Percentiles rank a stretch among this genome's conserved stretches.
These are phyloP conservation scores for Stagonosporopsis cucurbitacearum DNA, from an alignment of 2,329 filamentous ascomycete species.

Conservation along the genomic window DNA sequence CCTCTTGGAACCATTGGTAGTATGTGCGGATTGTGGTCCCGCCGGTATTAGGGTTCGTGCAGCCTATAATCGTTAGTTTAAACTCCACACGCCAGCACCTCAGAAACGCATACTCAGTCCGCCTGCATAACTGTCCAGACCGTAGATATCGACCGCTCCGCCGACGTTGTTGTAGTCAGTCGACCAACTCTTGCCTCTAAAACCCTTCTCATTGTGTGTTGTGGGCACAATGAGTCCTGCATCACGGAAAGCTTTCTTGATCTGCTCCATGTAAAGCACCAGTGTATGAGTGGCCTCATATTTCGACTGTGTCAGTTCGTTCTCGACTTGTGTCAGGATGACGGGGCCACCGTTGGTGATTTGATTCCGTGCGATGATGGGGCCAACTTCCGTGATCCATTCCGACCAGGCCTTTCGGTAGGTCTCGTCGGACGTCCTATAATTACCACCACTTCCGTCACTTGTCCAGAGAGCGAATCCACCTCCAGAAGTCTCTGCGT, in stretches of 20 bases:
- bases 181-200: conserved; percentile 59
- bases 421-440: conserved; percentile 53
- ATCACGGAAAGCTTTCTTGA: conserved; percentile 55
- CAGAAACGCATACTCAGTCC: conserved; percentile 45
- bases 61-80: conserved; percentile 26
- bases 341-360: conserved; percentile 60
- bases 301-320: conserved; percentile 57
- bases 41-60: conserved; percentile 57
- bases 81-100: no score
- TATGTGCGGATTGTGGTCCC: conserved; percentile 61
- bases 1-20: conserved; percentile 64
- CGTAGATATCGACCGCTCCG: conserved; percentile 61
- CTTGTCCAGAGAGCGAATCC: conserved; percentile 56
- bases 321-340: conserved; percentile 61
- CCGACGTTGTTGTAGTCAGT: conserved; percentile 63
- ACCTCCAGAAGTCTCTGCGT: conserved; percentile 59
- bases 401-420: conserved; percentile 57
- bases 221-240: conserved; percentile 59
- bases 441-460: conserved; percentile 55
- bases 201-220: conserved; percentile 60
- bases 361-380: conserved; percentile 58
- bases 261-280: conserved; percentile 61
- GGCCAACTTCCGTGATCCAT: conserved; percentile 56
- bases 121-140: conserved; percentile 56
- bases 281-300: conserved; percentile 55